phyloP scores from a whole-genome alignment of 1,139 yeast genomes.

The Taphrina communis region DNA sequence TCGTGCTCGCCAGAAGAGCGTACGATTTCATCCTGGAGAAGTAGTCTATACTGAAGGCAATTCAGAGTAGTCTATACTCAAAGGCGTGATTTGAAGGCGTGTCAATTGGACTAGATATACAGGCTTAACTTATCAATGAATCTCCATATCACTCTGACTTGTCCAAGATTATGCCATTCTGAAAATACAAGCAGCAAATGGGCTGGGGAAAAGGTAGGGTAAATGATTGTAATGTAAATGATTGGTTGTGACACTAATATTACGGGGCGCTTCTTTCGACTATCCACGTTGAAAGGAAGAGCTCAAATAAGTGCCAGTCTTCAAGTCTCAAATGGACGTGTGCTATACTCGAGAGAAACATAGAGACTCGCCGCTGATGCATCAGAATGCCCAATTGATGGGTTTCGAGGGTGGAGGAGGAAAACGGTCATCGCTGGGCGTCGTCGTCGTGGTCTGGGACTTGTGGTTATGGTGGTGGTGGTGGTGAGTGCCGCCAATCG shows the following conservation, averaged over 20 bases:
- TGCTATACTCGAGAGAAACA: too few relatives aligned
- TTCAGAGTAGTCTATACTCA: too few relatives aligned
- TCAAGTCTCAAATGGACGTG: too few relatives aligned
- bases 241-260: constrained; percentile 5
- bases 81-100: too few relatives aligned
- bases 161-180: too few relatives aligned
- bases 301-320: not conserved
- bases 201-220: too few relatives aligned
- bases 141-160: too few relatives aligned
- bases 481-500: constrained; percentile 1
- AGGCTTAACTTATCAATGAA: too few relatives aligned
- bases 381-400: constrained; percentile 28
- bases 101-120: too few relatives aligned
- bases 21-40: constrained; percentile 2
- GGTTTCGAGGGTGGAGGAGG: constrained; percentile 24
- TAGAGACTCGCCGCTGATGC: not conserved
- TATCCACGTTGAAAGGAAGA: not conserved
- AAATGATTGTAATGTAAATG: not conserved
- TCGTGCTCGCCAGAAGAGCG: constrained; percentile 10
- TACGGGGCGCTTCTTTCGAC: not conserved
- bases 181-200: too few relatives aligned
- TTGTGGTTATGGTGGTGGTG: not conserved
- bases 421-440: constrained; percentile 12
- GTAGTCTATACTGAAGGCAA: not conserved
- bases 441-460: not conserved